Evolutionary conservation across 2,329 filamentous ascomycete genomes (phyloP), one percentile per base, ranked within the genome.

Genomic region (Elsinoe australis): DNA sequence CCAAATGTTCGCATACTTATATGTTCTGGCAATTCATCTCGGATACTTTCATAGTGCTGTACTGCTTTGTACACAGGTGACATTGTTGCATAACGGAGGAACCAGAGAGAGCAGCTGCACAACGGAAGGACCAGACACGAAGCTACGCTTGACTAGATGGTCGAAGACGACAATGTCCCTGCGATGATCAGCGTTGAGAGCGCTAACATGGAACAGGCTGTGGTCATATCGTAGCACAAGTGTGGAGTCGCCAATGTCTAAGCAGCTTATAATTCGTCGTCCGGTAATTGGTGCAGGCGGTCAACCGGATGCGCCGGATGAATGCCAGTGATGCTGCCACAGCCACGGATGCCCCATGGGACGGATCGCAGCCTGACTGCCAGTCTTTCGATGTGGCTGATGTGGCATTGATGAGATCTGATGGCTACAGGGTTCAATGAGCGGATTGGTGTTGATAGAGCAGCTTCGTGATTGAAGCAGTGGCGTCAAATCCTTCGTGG

Each of bases 191-290:
- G 22, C 36, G 18, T 26, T 6, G 19, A n/a, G 4, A 41, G 4
- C n/a, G 12, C n/a, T 26, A 24, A 15, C 12, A n/a, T 41, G 36
- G 36, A 41, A 24, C 36, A 41, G 21, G 21, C 26, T 41, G 36
- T 22, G 36, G 36, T 41, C 36, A 41, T 28, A 24, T 41, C 36
- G 22, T 22, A 28, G 4, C 8, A 14, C 14, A 6, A 10, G 17
- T 41, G 36, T n/a, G 18, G 36, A 26, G 21, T 21, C 19, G 8
- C 17, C 14, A 24, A 14, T 41, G 12, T 14, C 28, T 28, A 9
- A 3, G 26, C 18, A 24, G 21, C 18, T 21, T 22, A 41, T 41
- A 41, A 41, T 21, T 41, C 10, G 19, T 17, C 36, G 14, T 3
- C 21, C 9, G 8, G 18, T 8, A 14, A 41, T 28, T 28, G 36